Conservation (phyloP, 208 protist species). For the Acanthamoeba royreba region DNA sequence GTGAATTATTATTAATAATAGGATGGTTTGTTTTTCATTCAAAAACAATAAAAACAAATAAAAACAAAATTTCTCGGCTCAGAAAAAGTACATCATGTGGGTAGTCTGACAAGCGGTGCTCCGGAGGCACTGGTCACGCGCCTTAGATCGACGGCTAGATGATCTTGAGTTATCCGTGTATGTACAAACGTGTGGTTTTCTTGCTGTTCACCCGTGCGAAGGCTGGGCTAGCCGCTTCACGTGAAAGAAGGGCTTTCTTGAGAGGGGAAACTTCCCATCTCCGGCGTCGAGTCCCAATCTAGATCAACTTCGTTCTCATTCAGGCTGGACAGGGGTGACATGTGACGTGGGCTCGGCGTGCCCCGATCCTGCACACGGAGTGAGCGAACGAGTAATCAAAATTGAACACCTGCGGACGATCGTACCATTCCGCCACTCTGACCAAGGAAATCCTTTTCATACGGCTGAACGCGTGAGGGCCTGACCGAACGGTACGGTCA, state of each 20-base stretch:
- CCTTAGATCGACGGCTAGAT: too few relatives aligned
- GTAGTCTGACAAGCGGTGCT: too few relatives aligned
- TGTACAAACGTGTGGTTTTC: too few relatives aligned
- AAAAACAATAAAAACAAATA: too few relatives aligned
- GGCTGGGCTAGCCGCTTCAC: neutral
- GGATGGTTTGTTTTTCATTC: too few relatives aligned
- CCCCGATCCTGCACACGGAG: neutral
- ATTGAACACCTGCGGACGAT: neutral
- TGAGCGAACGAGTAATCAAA: neutral
- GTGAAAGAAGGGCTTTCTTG: neutral
- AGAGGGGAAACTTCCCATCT: conserved; percentile 1
- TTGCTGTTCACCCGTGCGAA: neutral
- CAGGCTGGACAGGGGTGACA: neutral
- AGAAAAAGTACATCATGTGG: too few relatives aligned
- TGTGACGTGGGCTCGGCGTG: neutral
- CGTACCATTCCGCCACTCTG: neutral
- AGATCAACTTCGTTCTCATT: neutral
- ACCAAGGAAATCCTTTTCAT: neutral
- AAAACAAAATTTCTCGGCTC: too few relatives aligned
- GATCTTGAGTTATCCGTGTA: too few relatives aligned
- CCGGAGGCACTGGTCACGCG: too few relatives aligned
- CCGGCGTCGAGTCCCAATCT: neutral
- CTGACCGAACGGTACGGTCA: neutral
- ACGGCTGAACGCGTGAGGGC: neutral
- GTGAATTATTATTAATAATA: too few relatives aligned